Base-by-base conservation (phyloP, 768 basidiomycete species). In the Lactifluus echinatus region DNA sequence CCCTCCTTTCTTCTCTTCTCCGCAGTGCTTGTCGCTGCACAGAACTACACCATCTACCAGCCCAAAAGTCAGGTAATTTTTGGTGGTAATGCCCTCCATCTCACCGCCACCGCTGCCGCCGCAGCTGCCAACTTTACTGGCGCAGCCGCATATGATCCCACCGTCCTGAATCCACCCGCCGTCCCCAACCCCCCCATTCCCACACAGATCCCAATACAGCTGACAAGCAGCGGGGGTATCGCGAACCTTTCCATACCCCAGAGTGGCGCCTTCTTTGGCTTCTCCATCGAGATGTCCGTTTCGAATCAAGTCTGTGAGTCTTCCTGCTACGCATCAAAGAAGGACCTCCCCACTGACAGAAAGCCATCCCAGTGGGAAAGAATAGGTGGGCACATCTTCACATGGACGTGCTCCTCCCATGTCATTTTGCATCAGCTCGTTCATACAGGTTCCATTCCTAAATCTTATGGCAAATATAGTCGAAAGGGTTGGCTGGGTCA, bases 271-370 rank as follows among this genome's bases (percentile, higher is more conserved):
- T 89, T 88, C 63, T 76, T 82, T 50, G 87, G 85, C 2, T 87
- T 90, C 65, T 87, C 84, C 2, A 77, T 91, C 31, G 87, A 90
- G 69, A 77, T 87, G 74, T 87, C 85, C 33, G 83, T 90, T 6
- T 75, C 82, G 11, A 80, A 78, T 53, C 80, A 81, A 73, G 75
- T 87, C 59, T 70, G 85, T 86, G 68, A 71, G 82, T 80, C 34
- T 12, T 39, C 17, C 2, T 28, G 0, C 19, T 10, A 33, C 31
- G 33, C 28, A 1, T 10, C 8, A 0, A 19, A 48, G n/a, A 24
- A 24, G n/a, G n/a, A n/a, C n/a, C n/a, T n/a, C n/a, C 19, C 51
- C 11, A 19, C 37, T 50, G 28, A 58, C 48, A 29, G 51, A 47
- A 7, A 34, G 34, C 34, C 51, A 43, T 62, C 43, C 60, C 61